phyloP scores from a whole-genome alignment of 768 basidiomycete species.

The Lyophyllum semitale region DNA sequence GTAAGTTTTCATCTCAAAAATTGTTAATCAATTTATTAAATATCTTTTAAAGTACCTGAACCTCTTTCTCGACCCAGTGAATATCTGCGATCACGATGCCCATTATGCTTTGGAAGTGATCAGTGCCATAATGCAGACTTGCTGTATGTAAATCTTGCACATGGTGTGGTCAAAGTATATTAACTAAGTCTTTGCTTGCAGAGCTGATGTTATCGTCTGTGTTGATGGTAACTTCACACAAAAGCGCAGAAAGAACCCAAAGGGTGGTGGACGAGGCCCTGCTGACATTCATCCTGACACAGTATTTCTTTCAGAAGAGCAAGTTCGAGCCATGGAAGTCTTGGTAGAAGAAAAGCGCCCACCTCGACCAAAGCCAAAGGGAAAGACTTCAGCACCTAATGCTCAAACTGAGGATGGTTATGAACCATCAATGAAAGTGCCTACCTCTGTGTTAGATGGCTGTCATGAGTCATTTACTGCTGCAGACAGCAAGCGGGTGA shows the following conservation, averaged over 20 bases:
- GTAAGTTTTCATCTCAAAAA: too few species aligned
- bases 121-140: background rate
- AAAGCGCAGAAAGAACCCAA: background rate
- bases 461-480: constrained; percentile 33
- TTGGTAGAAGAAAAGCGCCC: background rate
- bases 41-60: background rate
- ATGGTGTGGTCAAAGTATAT: background rate
- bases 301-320: background rate
- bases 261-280: background rate
- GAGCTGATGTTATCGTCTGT: background rate
- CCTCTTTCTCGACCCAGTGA: background rate
- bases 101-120: background rate
- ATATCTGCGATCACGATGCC: background rate
- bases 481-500: constrained; percentile 24
- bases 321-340: background rate
- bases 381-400: background rate
- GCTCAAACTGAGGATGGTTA: constrained; percentile 9
- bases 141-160: background rate
- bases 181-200: background rate
- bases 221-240: background rate
- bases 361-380: too few species aligned
- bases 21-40: too few species aligned
- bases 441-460: constrained; percentile 30
- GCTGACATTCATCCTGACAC: background rate
- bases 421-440: constrained; percentile 25